Evolutionary conservation across 257 asterid species (phyloP).

Genomic region (Leonotis leonurus): DNA sequence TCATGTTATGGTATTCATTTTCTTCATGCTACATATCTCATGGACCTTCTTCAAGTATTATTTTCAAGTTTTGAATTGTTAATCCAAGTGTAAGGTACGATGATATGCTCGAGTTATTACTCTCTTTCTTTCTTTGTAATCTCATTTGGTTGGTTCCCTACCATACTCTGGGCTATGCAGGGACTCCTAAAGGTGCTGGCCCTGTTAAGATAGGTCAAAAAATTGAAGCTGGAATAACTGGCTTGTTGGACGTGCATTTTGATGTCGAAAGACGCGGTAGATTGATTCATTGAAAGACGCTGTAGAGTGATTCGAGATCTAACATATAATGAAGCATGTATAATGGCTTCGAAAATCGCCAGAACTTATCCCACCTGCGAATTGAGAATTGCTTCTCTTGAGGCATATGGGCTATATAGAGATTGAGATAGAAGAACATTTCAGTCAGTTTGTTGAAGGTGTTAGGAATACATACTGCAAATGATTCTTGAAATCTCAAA

Average conservation of each 20-base stretch:
- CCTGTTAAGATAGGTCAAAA: conserved; percentile 82
- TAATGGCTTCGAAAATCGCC: background rate
- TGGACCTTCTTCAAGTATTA: no score
- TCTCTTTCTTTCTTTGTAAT: background rate
- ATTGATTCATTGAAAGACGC: conserved; percentile 36
- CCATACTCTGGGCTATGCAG: no score
- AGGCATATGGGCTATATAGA: background rate
- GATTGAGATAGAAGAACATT: background rate
- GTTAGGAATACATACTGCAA: background rate
- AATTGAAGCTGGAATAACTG: conserved; percentile 90
- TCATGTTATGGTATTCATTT: background rate
- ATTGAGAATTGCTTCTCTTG: background rate
- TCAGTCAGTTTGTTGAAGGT: background rate
- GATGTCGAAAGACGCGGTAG: conserved; percentile 56
- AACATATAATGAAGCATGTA: background rate
- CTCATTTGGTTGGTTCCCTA: background rate
- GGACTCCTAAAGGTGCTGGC: conserved; percentile 91
- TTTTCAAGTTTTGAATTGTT: no score
- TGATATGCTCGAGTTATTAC: no score
- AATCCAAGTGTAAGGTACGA: no score
- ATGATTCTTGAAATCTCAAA: background rate
- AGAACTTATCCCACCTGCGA: background rate
- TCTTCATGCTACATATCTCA: background rate
- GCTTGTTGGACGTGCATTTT: conserved; percentile 61
- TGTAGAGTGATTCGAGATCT: conserved; percentile 8